Evolutionary conservation across 1,284 basidiomycete genomes (phyloP), one percentile per base, ranked within the genome.

Genomic region (Ganoderma leucocontextum): DNA sequence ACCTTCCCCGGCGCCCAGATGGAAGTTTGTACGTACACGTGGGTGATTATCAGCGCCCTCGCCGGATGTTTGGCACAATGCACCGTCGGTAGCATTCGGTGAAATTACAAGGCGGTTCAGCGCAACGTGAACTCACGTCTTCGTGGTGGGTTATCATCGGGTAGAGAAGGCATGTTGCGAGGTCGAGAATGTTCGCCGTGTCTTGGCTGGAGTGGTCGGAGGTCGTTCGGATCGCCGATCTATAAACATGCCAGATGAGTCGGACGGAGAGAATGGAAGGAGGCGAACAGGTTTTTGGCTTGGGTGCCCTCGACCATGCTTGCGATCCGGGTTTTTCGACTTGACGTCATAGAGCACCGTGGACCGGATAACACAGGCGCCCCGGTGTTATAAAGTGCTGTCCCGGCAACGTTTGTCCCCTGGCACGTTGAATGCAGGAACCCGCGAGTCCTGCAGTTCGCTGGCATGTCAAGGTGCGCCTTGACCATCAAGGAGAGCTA

Each of bases 121-220:
- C 17, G 29, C 17, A 35, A 55, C 52, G 29, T 19, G 22, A 55
- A 35, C n/a, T 19, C 25, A 17, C 25, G 17, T 10, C 52, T 52
- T 52, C 49, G 25, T 52, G 15, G 52, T 9, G 33, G 17, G 10
- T 55, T 33, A 55, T 33, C 7, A 33, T 19, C 52, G 15, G 33
- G 13, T 3, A 17, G 3, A 25, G 22, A 29, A 25, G 12, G 47
- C 47, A 22, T 52, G 47, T 29, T 52, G 47, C 52, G 29, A 55
- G 29, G 29, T 17, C 52, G 52, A 55, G 52, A 55, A 29, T 19
- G 52, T 33, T 55, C 17, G 33, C 52, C 52, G 15, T 9, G 33
- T 35, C 52, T 55, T 55, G 52, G 52, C 52, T 55, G 29, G 52
- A 17, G 52, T 10, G 22, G 52, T 55, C 52, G 47, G 47, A 25